Base-by-base conservation (phyloP, 768 basidiomycete genomes). In the Pulveroboletus sp. region DNA sequence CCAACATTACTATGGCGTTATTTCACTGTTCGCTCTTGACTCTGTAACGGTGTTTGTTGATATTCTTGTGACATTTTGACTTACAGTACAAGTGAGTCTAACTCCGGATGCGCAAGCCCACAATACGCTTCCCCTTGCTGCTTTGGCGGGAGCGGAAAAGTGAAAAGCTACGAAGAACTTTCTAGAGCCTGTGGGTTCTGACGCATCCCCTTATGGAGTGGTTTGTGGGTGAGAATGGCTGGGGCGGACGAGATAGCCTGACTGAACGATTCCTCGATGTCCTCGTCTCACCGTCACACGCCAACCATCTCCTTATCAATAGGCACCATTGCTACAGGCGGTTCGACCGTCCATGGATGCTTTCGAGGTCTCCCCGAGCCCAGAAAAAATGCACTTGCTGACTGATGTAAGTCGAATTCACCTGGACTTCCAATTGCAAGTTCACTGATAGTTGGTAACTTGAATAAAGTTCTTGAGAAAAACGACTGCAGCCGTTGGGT, bases 1-100 rank as follows among this genome's bases (percentile, higher is more conserved):
- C 25, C 25, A 27, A 27, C 9, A 27, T 27, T 12, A 32, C 13
- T 48, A 80, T 76, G 82, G 83, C 56, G 65, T 81, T 4, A 76
- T 82, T 59, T 75, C 73, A 3, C 74, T 82, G 2, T 85, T 84
- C 59, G 84, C 84, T 0, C 74, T 86, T 20, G 85, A 87, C 66
- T 74, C 80, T 2, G 82, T 82, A 2, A 78, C 81, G 0, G 81
- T 84, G 47, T 27, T 27, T 27, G 84, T 84, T 57, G 20, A 21
- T 19, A 4, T 70, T 86, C 23, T 64, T 85, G n/a, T 84, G 86
- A 58, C 69, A 67, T 34, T 85, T 85, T 63, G 68, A 70, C 0
- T 69, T 70, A n/a, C n/a, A n/a, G n/a, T n/a, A n/a, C n/a, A n/a
- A 0, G 66, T 85, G 36, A 61, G 66, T 5, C 69, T 84, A 11